Evolutionary conservation across 1,284 basidiomycete species (phyloP).

Genomic region (Anthracocystis setariae): DNA sequence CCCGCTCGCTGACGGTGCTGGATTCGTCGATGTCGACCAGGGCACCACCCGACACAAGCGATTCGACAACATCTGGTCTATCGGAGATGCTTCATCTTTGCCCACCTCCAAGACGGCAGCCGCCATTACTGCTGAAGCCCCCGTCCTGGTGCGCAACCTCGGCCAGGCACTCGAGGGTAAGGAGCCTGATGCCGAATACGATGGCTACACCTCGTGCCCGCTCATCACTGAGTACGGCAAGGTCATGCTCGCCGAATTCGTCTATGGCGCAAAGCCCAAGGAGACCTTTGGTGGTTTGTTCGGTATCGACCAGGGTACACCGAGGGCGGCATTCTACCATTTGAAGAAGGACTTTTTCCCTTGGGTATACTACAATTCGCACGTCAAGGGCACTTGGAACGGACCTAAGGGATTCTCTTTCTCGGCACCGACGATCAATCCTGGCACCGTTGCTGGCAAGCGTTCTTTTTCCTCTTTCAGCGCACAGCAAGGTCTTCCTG

Average conservation of each 20-base stretch:
- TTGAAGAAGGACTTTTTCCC: slow-evolving; percentile 94
- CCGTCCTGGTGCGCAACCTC: slow-evolving; percentile 91
- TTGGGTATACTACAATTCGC: slow-evolving; percentile 83
- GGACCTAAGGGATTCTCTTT: slow-evolving; percentile 60
- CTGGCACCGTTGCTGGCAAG: slow-evolving; percentile 33
- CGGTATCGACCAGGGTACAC: slow-evolving; percentile 59
- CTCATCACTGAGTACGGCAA: slow-evolving; percentile 81
- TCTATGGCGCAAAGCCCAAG: slow-evolving; percentile 83
- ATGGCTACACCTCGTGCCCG: slow-evolving; percentile 66
- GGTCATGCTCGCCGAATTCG: slow-evolving; percentile 86
- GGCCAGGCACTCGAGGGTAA: slow-evolving; percentile 45
- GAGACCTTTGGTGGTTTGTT: slow-evolving; percentile 73
- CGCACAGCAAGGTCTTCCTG: slow-evolving; percentile 7
- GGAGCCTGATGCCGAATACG: slow-evolving; percentile 50
- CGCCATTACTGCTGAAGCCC: slow-evolving; percentile 88
- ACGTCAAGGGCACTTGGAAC: slow-evolving; percentile 74
- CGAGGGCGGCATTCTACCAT: slow-evolving; percentile 82
- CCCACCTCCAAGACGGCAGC: slow-evolving; percentile 97
- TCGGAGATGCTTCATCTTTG: slow-evolving; percentile 89
- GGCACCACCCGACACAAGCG: slow-evolving; percentile 85
- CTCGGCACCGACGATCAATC: slow-evolving; percentile 23
- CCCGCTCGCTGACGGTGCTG: slow-evolving; percentile 73
- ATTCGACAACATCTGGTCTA: slow-evolving; percentile 81
- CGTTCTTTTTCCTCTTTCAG: slow-evolving; percentile 23
- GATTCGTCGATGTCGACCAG: slow-evolving; percentile 79